These are phyloP conservation scores for Pseudevernia furfuracea DNA, from an alignment of 495 filamentous ascomycete species.

Conservation along the genomic window DNA sequence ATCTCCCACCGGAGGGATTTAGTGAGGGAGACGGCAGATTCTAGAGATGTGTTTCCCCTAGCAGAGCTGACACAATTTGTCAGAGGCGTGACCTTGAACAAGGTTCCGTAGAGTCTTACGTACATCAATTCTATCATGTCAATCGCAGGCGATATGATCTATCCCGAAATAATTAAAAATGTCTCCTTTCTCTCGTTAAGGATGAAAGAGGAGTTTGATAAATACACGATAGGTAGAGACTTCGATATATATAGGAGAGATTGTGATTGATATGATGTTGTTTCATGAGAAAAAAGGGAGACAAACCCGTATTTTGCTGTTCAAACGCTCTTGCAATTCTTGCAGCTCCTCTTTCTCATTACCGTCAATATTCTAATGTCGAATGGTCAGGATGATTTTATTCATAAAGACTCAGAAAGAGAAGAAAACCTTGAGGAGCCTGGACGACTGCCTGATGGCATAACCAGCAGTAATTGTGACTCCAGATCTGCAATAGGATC, in stretches of 20 bases:
- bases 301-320: constrained; percentile 76
- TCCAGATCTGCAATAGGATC: constrained; percentile 53
- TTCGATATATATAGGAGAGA: background rate
- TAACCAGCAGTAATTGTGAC: constrained; percentile 80
- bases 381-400: background rate
- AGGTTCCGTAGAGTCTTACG: constrained; percentile 22
- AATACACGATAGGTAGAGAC: background rate
- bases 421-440: constrained; percentile 60
- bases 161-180: background rate
- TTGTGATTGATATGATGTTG: background rate
- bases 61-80: constrained; percentile 51
- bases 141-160: constrained; percentile 88
- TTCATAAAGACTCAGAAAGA: background rate
- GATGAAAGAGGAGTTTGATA: background rate
- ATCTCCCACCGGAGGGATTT: constrained; percentile 86
- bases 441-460: constrained; percentile 72
- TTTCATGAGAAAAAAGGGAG: background rate
- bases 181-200: background rate
- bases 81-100: constrained; percentile 18
- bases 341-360: constrained; percentile 63
- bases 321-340: constrained; percentile 62
- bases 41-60: constrained; percentile 88
- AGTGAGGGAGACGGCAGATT: constrained; percentile 79
- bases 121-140: constrained; percentile 92
- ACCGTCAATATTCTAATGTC: constrained; percentile 58